phyloP scores from a whole-genome alignment of 768 basidiomycete species.

The Hysterangium stoloniferum region DNA sequence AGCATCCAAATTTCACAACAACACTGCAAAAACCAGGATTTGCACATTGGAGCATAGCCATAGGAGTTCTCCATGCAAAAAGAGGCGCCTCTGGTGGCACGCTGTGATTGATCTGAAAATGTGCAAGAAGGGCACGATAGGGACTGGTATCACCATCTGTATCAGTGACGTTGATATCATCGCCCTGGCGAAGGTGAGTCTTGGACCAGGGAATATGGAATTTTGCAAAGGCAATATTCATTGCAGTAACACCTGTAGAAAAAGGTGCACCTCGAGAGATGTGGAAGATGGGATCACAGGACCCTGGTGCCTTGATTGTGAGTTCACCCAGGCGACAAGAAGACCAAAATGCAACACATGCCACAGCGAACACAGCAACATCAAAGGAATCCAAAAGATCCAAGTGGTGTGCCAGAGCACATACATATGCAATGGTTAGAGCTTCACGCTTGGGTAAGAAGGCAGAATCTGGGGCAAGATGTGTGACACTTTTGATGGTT shows the following conservation, averaged over 20 bases:
- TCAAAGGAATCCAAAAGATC: constrained; percentile 18
- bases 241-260: neutral
- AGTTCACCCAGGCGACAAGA: constrained; percentile 28
- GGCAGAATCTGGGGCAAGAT: constrained; percentile 15
- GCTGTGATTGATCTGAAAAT: too few species aligned
- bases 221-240: neutral
- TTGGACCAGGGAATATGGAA: constrained; percentile 4
- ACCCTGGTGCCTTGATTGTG: constrained; percentile 11
- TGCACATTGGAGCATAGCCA: too few species aligned
- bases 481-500: constrained; percentile 27
- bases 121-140: too few species aligned
- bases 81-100: too few species aligned
- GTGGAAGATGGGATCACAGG: neutral
- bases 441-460: constrained; percentile 22
- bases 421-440: constrained; percentile 29
- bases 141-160: too few species aligned
- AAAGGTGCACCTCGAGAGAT: neutral
- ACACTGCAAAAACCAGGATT: too few species aligned
- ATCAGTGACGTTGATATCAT: too few species aligned
- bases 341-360: constrained; percentile 26
- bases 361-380: constrained; percentile 18
- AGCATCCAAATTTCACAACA: too few species aligned
- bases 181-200: neutral
- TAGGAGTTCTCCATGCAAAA: too few species aligned
- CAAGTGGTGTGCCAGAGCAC: constrained; percentile 16